phyloP scores from a whole-genome alignment of 495 filamentous ascomycete genomes.

The Tetracladium marchalianum region DNA sequence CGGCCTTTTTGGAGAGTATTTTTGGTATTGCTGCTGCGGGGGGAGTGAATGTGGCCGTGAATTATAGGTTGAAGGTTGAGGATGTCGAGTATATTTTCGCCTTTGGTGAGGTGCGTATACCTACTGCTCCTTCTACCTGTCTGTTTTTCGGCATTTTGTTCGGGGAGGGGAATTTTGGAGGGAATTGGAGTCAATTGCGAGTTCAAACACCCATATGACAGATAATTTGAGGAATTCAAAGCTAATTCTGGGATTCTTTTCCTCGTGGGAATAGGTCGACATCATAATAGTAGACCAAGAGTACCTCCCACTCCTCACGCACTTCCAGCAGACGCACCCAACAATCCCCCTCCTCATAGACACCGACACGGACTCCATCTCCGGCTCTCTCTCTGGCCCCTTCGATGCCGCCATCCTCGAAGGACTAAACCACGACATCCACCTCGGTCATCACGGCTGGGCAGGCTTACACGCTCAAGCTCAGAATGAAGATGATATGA shows the following conservation, averaged over 20 bases:
- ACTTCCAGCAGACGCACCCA: constrained; percentile 48
- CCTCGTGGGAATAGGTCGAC: constrained; percentile 54
- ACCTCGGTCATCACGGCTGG: constrained; percentile 62
- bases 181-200: neutral
- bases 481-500: constrained; percentile 62
- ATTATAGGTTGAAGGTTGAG: constrained; percentile 78
- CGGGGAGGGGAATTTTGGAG: neutral
- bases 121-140: neutral
- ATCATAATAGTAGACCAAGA: constrained; percentile 82
- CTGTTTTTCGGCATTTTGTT: neutral
- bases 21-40: constrained; percentile 85
- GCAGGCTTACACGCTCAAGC: constrained; percentile 57
- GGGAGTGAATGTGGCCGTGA: constrained; percentile 73
- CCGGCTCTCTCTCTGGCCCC: constrained; percentile 59
- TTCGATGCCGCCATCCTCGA: constrained; percentile 81
- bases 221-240: neutral
- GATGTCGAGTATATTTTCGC: constrained; percentile 87
- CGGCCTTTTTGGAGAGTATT: constrained; percentile 82
- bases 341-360: constrained; percentile 66
- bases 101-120: constrained; percentile 29
- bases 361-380: constrained; percentile 70
- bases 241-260: neutral
- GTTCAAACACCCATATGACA: neutral
- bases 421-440: constrained; percentile 59
- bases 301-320: constrained; percentile 56